Percentiles rank a stretch among this genome's conserved stretches.
Evolutionary conservation across 768 basidiomycete genomes (phyloP).

Genomic region (Rhizopogon vinicolor): DNA sequence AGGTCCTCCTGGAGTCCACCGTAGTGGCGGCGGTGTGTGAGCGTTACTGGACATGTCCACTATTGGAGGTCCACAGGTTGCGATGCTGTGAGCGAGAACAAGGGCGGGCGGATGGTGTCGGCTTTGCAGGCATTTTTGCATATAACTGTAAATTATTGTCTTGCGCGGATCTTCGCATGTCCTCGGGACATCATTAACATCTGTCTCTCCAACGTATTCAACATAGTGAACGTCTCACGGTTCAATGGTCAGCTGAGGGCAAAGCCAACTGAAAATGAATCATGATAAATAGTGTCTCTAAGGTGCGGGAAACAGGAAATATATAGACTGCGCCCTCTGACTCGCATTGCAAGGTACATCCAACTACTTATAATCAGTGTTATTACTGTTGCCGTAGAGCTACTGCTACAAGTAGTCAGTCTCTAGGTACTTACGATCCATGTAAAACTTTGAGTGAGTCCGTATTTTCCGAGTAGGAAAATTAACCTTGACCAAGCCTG

Average conservation of each 20-base stretch:
- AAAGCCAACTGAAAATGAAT: too few species aligned
- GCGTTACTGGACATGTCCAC: conserved; percentile 21
- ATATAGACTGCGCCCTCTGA: too few species aligned
- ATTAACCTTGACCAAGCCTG: not conserved
- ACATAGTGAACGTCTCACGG: too few species aligned
- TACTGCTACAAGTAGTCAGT: not conserved
- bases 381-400: too few species aligned
- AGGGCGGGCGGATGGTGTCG: too few species aligned
- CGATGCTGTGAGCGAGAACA: not conserved
- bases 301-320: too few species aligned
- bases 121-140: not conserved
- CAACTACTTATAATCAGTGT: too few species aligned
- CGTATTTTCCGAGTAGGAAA: not conserved
- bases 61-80: conserved; percentile 13
- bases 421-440: not conserved
- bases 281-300: too few species aligned
- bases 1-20: not conserved
- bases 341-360: too few species aligned
- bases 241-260: too few species aligned
- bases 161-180: not conserved
- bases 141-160: not conserved
- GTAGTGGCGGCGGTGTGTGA: conserved; percentile 12
- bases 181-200: too few species aligned
- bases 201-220: too few species aligned
- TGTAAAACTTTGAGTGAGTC: not conserved